phyloP scores from a whole-genome alignment of 371 early-diverging fungal genomes.

The Lichtheimia hyalospora region DNA sequence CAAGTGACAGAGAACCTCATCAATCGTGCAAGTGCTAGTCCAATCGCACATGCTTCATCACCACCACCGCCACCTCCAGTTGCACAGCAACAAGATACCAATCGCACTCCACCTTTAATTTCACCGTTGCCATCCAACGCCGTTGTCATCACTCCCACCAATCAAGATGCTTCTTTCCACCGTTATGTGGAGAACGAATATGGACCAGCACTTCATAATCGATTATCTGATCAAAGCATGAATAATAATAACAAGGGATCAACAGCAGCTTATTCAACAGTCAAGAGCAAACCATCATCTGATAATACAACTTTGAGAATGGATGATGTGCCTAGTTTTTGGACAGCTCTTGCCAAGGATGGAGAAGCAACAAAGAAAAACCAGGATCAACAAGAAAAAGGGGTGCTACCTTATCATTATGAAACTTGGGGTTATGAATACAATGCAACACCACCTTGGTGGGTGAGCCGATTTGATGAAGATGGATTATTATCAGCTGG shows the following conservation, averaged over 20 bases:
- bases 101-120: neutral
- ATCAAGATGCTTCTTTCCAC: slow-evolving; percentile 9
- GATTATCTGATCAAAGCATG: slow-evolving; percentile 5
- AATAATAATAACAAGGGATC: no score
- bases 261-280: no score
- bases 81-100: slow-evolving; percentile 3
- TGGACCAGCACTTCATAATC: slow-evolving; percentile 9
- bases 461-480: slow-evolving; percentile 25
- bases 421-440: slow-evolving; percentile 10
- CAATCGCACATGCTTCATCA: neutral
- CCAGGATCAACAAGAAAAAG: neutral
- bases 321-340: slow-evolving; percentile 4
- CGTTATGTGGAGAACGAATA: slow-evolving; percentile 9
- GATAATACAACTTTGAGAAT: neutral
- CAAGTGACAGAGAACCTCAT: slow-evolving; percentile 2
- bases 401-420: neutral
- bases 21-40: neutral
- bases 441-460: slow-evolving; percentile 22
- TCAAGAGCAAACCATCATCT: no score
- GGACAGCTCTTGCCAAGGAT: slow-evolving; percentile 14
- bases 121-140: slow-evolving; percentile 14
- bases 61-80: slow-evolving; percentile 3
- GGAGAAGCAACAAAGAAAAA: slow-evolving; percentile 8
- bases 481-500: slow-evolving; percentile 36
- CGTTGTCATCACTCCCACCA: slow-evolving; percentile 5